Conservation (phyloP, 2,329 filamentous ascomycete genomes). For the Colletotrichum sp. region DNA sequence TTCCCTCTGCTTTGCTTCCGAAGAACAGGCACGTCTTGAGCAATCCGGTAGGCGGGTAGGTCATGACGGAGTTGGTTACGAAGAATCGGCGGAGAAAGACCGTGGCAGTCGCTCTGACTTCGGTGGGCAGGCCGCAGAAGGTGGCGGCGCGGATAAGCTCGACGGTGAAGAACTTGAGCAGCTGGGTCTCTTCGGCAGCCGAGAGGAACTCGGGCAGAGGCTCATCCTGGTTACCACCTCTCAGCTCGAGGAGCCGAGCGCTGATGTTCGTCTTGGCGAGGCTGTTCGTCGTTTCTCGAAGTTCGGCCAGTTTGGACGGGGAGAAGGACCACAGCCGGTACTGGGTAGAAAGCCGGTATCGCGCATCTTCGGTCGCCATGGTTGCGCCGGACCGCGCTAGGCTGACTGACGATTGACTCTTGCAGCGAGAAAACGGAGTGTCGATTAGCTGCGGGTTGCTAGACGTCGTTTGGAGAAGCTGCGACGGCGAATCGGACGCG, state of each 20-base stretch:
- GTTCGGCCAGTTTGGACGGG: slow-evolving; percentile 69
- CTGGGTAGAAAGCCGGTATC: slow-evolving; percentile 90
- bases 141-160: slow-evolving; percentile 62
- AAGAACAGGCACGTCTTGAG: slow-evolving; percentile 92
- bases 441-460: neutral
- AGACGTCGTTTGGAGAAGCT: neutral
- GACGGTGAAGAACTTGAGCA: slow-evolving; percentile 79
- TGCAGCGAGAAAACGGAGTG: neutral
- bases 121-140: slow-evolving; percentile 55
- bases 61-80: slow-evolving; percentile 94
- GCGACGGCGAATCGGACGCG: neutral
- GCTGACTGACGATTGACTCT: neutral
- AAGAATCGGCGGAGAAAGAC: slow-evolving; percentile 95
- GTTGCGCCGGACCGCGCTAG: neutral
- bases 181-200: slow-evolving; percentile 78
- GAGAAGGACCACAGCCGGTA: slow-evolving; percentile 94
- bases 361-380: slow-evolving; percentile 85
- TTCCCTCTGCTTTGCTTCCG: slow-evolving; percentile 89
- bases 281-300: slow-evolving; percentile 80
- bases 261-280: slow-evolving; percentile 70
- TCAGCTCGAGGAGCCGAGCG: slow-evolving; percentile 54
- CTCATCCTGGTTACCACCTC: slow-evolving; percentile 28
- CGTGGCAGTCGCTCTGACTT: slow-evolving; percentile 71
- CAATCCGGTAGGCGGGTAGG: slow-evolving; percentile 89
- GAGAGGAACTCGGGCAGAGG: slow-evolving; percentile 78